phyloP scores from a whole-genome alignment of 495 filamentous ascomycete species.

The Podospora sp. region DNA sequence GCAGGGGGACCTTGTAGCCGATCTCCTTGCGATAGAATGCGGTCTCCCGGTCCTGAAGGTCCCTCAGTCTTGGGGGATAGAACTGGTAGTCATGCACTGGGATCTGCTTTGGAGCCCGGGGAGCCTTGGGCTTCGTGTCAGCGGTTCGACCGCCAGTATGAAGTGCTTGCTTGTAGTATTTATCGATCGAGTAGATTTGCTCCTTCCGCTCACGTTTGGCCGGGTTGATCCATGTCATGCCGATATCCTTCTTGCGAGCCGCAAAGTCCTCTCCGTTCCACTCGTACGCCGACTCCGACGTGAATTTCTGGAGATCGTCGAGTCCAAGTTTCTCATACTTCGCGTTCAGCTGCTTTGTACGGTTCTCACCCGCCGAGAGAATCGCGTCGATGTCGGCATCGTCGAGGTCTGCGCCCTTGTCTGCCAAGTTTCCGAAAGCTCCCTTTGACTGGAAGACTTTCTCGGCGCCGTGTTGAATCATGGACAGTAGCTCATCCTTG shows the following conservation, averaged over 20 bases:
- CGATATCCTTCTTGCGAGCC: slow-evolving; percentile 89
- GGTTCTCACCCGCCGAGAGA: slow-evolving; percentile 80
- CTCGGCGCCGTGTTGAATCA: slow-evolving; percentile 99
- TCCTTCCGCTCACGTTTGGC: slow-evolving; percentile 98
- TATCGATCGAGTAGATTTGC: slow-evolving; percentile 96
- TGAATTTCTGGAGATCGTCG: slow-evolving; percentile 97
- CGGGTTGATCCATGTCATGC: slow-evolving; percentile 96
- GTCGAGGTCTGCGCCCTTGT: slow-evolving; percentile 63
- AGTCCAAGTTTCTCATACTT: slow-evolving; percentile 98
- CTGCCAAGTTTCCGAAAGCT: slow-evolving; percentile 57
- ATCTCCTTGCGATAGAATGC: slow-evolving; percentile 96
- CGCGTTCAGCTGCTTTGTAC: slow-evolving; percentile 86
- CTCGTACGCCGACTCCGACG: slow-evolving; percentile 93
- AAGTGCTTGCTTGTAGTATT: slow-evolving; percentile 94
- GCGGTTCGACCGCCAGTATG: slow-evolving; percentile 81
- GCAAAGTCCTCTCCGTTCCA: slow-evolving; percentile 98
- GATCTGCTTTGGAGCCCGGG: slow-evolving; percentile 90
- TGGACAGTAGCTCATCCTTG: slow-evolving; percentile 92
- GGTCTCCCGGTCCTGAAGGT: slow-evolving; percentile 94
- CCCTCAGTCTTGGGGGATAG: slow-evolving; percentile 77
- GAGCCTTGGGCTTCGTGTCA: slow-evolving; percentile 92
- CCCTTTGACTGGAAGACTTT: slow-evolving; percentile 79
- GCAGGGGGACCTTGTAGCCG: slow-evolving; percentile 83
- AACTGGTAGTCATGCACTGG: slow-evolving; percentile 96
- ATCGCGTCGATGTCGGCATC: slow-evolving; percentile 92